Conservation (phyloP, 371 early-diverging fungal genomes). For the Encephalitozoon intestinalis region DNA sequence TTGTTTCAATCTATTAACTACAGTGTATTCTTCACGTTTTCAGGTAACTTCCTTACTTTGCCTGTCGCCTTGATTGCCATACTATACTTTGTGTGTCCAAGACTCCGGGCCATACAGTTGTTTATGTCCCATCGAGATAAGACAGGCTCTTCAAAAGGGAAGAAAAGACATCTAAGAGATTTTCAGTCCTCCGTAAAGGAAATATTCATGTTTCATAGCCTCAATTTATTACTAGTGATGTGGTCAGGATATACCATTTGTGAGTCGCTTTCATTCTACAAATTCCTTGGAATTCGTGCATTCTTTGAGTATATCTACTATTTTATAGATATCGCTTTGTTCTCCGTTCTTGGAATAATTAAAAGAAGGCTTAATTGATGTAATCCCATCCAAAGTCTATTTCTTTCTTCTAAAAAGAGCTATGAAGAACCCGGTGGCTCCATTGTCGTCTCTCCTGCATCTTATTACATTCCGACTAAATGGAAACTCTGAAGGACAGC, state of each 20-base stretch:
- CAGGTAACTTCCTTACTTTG: background rate
- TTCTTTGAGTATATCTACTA: conserved; percentile 3
- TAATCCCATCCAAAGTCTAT: background rate
- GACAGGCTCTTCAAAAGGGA: background rate
- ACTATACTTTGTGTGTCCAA: conserved; percentile 34
- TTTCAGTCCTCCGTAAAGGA: background rate
- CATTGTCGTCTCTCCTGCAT: conserved; percentile 13
- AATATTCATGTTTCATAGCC: background rate
- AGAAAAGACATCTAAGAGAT: background rate
- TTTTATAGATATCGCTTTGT: background rate
- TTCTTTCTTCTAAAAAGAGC: conserved; percentile 46
- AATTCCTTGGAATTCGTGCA: background rate
- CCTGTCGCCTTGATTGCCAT: background rate
- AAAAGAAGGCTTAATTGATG: background rate
- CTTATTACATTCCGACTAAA: conserved; percentile 48
- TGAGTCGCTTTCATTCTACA: background rate
- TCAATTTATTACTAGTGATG: conserved; percentile 4
- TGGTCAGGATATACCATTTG: background rate
- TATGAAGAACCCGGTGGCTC: conserved; percentile 52
- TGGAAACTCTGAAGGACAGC: conserved; percentile 32
- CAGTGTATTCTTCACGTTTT: conserved; percentile 24
- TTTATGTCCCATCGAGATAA: background rate
- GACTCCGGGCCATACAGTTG: background rate
- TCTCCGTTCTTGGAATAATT: background rate
- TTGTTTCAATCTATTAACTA: conserved; percentile 17